Evolutionary conservation across 352 stramenopile genomes (phyloP).

Genomic region (Phytophthora constricta): DNA sequence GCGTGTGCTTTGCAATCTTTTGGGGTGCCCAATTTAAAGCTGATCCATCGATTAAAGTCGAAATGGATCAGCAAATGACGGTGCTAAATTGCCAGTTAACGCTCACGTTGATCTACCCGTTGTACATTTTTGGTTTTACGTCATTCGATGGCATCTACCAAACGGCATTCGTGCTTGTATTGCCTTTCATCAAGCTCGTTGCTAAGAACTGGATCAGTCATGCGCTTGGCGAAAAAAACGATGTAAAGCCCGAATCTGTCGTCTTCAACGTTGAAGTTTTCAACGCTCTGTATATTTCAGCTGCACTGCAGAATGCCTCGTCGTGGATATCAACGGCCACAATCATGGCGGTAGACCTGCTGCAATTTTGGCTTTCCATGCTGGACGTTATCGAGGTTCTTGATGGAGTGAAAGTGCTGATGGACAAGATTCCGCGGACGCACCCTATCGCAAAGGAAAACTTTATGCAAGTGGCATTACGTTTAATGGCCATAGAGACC

Average conservation of each 20-base stretch:
- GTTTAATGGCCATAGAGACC: constrained; percentile 1
- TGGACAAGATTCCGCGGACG: constrained; percentile 16
- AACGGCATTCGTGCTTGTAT: constrained; percentile 18
- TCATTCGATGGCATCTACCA: constrained; percentile 21
- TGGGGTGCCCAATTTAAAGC: constrained; percentile 24
- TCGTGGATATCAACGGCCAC: constrained; percentile 12
- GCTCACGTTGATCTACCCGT: constrained; percentile 34
- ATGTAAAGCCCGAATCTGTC: constrained; percentile 36
- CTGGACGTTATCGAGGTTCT: constrained; percentile 14
- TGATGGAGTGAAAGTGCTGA: constrained; percentile 10
- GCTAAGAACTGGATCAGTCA: constrained; percentile 40
- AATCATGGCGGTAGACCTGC: constrained; percentile 15
- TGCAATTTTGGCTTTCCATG: constrained; percentile 13
- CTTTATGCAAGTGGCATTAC: constrained; percentile 26
- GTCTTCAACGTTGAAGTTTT: constrained; percentile 56
- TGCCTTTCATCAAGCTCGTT: constrained; percentile 22
- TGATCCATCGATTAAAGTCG: constrained; percentile 10
- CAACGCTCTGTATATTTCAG: constrained; percentile 37
- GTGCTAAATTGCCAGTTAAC: constrained; percentile 28
- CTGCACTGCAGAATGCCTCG: constrained; percentile 22
- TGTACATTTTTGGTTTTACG: constrained; percentile 35
- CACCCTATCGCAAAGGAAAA: constrained; percentile 13
- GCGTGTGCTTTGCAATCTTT: constrained; percentile 21
- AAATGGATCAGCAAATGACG: constrained; percentile 13
- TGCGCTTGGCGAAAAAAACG: constrained; percentile 19